Base-by-base conservation (phyloP, 83 land plant species). In the Thuja plicata region DNA sequence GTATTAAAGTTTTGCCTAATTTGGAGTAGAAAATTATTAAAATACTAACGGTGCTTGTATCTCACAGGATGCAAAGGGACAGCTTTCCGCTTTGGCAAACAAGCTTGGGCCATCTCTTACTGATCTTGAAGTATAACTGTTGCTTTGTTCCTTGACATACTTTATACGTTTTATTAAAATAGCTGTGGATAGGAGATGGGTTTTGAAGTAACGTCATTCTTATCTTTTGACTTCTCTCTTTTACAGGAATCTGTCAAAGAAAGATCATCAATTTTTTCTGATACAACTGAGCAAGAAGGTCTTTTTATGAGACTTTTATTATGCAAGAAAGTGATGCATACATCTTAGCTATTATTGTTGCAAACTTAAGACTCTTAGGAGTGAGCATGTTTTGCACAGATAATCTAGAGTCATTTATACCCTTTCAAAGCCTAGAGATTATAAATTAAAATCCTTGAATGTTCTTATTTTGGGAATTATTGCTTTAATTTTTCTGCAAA, bases 21-120 rank as follows among this genome's bases (percentile, higher is more conserved):
- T 77, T 77, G 81, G 81, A 60, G 81, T 37, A 77, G 40, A 77
- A 77, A 15, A 35, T 37, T 77, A 77, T 4, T 77, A 77, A 12
- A 77, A 34, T 77, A 3, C 4, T 77, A 35, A n/a, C 40, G 38
- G 81, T 77, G 38, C 16, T 77, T 35, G 38, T 15, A 77, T 74
- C 54, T 37, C 76, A 8, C 94, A 96, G 97, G 97, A 96, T 90
- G 97, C 97, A 88, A 96, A 96, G 89, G 97, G 95, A 87, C 96
- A 96, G 88, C 93, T 96, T 86, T 87, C 91, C 86, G 96, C 97
- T 86, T 87, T 96, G 89, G 96, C 96, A 50, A 93, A 91, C 89
- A 94, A 96, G 90, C 91, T 96, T 40, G 97, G 94, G 32, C 74
- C 93, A 55, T 93, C 97, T 17, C 86, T 96, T 50, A 89, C 94